These are phyloP conservation scores for Adansonia madagascariensis DNA, from an alignment of 441 rosid species.

Conservation along the genomic window DNA sequence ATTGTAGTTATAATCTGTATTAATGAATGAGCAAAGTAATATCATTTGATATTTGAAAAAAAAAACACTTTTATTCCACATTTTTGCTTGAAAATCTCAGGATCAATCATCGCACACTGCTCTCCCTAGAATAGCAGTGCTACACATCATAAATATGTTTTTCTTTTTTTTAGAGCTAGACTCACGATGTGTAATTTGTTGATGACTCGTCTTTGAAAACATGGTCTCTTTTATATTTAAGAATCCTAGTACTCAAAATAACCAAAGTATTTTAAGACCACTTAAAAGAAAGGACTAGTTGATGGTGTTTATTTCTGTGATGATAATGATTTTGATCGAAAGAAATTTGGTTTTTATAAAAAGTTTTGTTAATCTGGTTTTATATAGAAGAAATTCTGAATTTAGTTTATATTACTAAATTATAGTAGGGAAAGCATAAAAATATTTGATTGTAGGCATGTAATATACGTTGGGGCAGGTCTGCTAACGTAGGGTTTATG, in stretches of 20 bases:
- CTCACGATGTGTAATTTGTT: neutral
- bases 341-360: too few species aligned
- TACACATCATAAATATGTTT: neutral
- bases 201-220: neutral
- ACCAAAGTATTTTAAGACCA: neutral
- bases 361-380: too few species aligned
- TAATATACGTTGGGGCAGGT: too few species aligned
- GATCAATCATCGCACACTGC: neutral
- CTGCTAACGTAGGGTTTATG: too few species aligned
- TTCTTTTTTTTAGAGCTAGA: neutral
- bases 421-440: too few species aligned
- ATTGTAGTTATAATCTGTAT: neutral
- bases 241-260: neutral
- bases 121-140: neutral
- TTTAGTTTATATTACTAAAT: too few species aligned
- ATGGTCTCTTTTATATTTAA: neutral
- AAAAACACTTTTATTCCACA: neutral
- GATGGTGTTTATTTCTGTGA: too few species aligned
- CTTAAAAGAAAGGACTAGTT: neutral
- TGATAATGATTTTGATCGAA: too few species aligned
- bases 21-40: neutral
- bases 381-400: too few species aligned
- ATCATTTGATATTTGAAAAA: conserved; percentile 2
- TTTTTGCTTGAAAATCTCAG: neutral
- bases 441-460: too few species aligned